Evolutionary conservation across 129 eudicot species (phyloP), one percentile per base, ranked within the genome.

Genomic region (Flaveria trinervia): DNA sequence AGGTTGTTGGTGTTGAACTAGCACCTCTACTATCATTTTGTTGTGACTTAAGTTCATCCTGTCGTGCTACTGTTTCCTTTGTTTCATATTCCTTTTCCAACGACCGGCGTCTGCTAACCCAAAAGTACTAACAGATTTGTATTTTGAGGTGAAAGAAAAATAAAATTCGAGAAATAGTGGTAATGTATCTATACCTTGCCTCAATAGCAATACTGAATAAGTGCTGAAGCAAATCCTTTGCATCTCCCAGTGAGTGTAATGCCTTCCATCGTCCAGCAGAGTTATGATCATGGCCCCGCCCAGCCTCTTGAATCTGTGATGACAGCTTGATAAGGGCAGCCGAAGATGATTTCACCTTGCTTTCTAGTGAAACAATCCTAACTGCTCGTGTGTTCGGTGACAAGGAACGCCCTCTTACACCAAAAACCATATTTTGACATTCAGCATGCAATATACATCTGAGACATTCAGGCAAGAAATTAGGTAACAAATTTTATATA

Each of bases 221-320:
- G 80, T 89, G 80, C 64, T 91, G 98, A 68, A 94, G 97, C 79
- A 91, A 83, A 79, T 79, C 89, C 84, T 87, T 94, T 4, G 97
- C 97, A 84, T 94, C 98, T 59, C 93, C 97, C 81, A 94, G 82
- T 9, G 97, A 83, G 13, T 90, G 85, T 70, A 94, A 74, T 45
- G 79, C 87, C 75, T 86, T 91, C 93, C 96, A 91, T 43, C 97
- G 88, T 44, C 90, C 93, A 76, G 86, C 89, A 68, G 76, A 83
- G 59, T 70, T 80, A 54, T 79, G 82, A 57, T 86, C 87, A 3
- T 64, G 69, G 51, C 88, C 97, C 73, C 85, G 88, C 79, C 88
- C 98, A 41, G 96, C 96, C 81, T 94, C 97, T 56, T 91, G 85
- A 76, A 94, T 86, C 79, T 87, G 90, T 71, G 97, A 84, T 79